Conservation (phyloP, 768 basidiomycete species). For the Amanita polypyramis region DNA sequence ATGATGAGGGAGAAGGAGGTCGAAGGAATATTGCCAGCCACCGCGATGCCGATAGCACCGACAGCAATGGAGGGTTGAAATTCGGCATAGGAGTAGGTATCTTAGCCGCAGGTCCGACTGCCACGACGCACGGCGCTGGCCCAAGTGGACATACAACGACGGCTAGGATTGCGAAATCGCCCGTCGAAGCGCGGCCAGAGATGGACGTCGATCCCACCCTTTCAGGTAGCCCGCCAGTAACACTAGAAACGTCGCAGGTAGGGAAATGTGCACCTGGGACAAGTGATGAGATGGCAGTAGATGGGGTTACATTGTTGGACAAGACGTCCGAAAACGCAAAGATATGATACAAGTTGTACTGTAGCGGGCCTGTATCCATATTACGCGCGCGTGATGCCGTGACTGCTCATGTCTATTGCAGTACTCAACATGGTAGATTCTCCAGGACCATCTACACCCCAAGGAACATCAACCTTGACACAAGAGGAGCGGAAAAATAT, state of each 20-base stretch:
- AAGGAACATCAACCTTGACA: constrained; percentile 31
- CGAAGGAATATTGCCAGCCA: constrained; percentile 59
- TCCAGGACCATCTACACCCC: constrained; percentile 16
- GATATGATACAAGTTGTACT: background rate
- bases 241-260: constrained; percentile 7
- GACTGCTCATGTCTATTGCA: too few species aligned
- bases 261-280: background rate
- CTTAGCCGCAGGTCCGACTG: constrained; percentile 44
- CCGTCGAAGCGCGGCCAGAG: constrained; percentile 13
- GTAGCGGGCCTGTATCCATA: background rate
- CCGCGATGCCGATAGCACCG: constrained; percentile 40
- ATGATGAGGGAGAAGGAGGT: constrained; percentile 91
- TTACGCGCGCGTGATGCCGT: background rate
- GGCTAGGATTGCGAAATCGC: constrained; percentile 27
- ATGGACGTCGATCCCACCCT: constrained; percentile 38
- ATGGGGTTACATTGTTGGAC: background rate
- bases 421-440: background rate
- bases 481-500: constrained; percentile 64
- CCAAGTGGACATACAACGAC: constrained; percentile 62
- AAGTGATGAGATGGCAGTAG: constrained; percentile 3
- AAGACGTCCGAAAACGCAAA: background rate
- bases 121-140: constrained; percentile 60
- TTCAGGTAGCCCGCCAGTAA: constrained; percentile 15
- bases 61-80: constrained; percentile 33
- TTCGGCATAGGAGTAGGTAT: constrained; percentile 67